Evolutionary conservation across 2,329 filamentous ascomycete species (phyloP), one percentile per base, ranked within the genome.

Genomic region (Hymenoscyphus salicellus): DNA sequence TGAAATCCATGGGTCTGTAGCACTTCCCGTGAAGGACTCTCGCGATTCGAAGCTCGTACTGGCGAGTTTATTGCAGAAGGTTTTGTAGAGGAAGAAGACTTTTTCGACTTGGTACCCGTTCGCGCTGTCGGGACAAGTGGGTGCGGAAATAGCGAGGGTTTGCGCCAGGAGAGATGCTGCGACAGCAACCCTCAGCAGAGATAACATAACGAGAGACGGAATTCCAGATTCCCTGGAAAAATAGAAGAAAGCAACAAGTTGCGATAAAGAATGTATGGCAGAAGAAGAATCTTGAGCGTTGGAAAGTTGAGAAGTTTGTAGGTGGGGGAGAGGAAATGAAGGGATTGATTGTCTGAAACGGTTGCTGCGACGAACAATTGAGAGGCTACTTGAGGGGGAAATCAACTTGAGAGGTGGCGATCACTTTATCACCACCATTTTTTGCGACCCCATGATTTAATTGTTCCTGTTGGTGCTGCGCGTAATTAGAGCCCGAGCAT

Each of bases 21-120:
- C 46, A 32, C 60, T 61, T n/a, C 49, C 46, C 20, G 62, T 38
- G 26, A 59, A 59, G 41, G 60, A 60, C 6, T 63, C 23, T 16
- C 61, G 36, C 23, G 60, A 55, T 23, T 58, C 32, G 33, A 68
- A 68, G 32, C 32, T 41, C 17, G 43, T 20, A n/a, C 17, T 41
- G 16, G 64, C 56, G n/a, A 68, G 55, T 16, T 61, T 38, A 14
- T 55, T 58, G 56, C 66, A 68, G 55, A 68, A 66, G 33, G n/a
- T 43, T 14, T 62, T 57, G 58, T 63, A 68, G 26, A 68, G 36
- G 32, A 62, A 62, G 38, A 52, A n/a, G 17, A 62, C 52, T 32
- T 63, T 62, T 36, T 62, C 64, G 2, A 64, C 55, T 55, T 63
- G 60, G 55, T 65, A 63, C 2, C 64, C 60, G 23, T 63, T 43